Conservation (phyloP, 305 asterid species). For the Solanum chacoense region DNA sequence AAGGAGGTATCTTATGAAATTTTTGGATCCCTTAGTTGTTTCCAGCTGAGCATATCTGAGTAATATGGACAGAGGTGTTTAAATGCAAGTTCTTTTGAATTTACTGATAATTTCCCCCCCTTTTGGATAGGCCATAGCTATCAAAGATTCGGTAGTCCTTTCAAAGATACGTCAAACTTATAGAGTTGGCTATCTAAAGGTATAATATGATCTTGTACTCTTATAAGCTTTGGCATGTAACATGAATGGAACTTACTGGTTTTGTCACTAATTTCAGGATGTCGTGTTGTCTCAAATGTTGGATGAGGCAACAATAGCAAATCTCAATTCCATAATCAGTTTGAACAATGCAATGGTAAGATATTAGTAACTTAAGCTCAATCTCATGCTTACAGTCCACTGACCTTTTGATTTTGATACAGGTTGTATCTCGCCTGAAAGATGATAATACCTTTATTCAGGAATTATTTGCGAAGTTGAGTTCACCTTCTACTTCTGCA, state of each 20-base stretch:
- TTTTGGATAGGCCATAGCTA: slow-evolving; percentile 64
- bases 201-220: slow-evolving; percentile 13
- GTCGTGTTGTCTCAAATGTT: slow-evolving; percentile 68
- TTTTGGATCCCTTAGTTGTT: neutral
- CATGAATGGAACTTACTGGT: slow-evolving; percentile 11
- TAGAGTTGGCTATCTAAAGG: slow-evolving; percentile 86
- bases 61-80: neutral
- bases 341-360: slow-evolving; percentile 85
- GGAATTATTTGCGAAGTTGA: slow-evolving; percentile 79
- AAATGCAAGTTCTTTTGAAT: neutral
- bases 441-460: slow-evolving; percentile 74
- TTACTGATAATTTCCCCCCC: slow-evolving; percentile 2
- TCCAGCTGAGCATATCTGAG: neutral
- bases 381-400: neutral
- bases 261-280: slow-evolving; percentile 48
- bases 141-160: slow-evolving; percentile 61
- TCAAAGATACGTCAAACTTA: slow-evolving; percentile 93
- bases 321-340: slow-evolving; percentile 63
- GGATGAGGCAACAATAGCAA: slow-evolving; percentile 68
- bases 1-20: slow-evolving; percentile 59
- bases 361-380: neutral
- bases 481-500: slow-evolving; percentile 41
- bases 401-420: slow-evolving; percentile 14
- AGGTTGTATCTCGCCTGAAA: slow-evolving; percentile 83
- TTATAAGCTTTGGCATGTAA: neutral